Evolutionary conservation across 2,329 filamentous ascomycete species (phyloP).

Genomic region (Claviceps fusiformis): DNA sequence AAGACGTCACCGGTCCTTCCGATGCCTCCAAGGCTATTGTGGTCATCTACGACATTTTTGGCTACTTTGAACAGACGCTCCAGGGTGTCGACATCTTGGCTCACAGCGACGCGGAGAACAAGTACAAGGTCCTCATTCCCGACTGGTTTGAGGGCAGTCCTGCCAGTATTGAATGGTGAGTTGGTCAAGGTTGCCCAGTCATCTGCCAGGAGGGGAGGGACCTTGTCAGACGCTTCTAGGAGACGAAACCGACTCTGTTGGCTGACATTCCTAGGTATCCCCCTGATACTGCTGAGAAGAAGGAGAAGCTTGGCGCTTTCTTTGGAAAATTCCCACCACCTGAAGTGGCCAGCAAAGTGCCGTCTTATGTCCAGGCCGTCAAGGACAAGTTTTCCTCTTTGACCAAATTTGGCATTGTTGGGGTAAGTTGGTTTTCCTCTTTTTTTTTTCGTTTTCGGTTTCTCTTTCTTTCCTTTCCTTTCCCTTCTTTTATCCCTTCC

Average conservation of each 20-base stretch:
- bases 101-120: constrained; percentile 38
- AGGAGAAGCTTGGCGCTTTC: constrained; percentile 43
- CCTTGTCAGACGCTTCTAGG: no score
- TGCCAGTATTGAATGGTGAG: constrained; percentile 35
- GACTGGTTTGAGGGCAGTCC: constrained; percentile 79
- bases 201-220: no score
- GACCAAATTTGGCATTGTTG: constrained; percentile 46
- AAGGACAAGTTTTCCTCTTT: constrained; percentile 39
- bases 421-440: constrained; percentile 28
- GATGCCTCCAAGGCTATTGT: constrained; percentile 45
- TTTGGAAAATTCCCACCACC: constrained; percentile 37
- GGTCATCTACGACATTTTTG: constrained; percentile 54
- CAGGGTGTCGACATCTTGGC: constrained; percentile 58
- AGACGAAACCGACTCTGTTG: no score
- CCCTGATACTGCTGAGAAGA: constrained; percentile 49
- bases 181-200: not conserved
- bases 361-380: constrained; percentile 40
- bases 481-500: no score
- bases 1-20: constrained; percentile 34
- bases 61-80: constrained; percentile 55
- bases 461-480: no score
- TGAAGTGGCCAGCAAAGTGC: constrained; percentile 34
- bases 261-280: constrained; percentile 35
- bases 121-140: constrained; percentile 80
- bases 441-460: no score